phyloP scores from a whole-genome alignment of 164 flowering plant genomes.

The Pachysandra terminalis region DNA sequence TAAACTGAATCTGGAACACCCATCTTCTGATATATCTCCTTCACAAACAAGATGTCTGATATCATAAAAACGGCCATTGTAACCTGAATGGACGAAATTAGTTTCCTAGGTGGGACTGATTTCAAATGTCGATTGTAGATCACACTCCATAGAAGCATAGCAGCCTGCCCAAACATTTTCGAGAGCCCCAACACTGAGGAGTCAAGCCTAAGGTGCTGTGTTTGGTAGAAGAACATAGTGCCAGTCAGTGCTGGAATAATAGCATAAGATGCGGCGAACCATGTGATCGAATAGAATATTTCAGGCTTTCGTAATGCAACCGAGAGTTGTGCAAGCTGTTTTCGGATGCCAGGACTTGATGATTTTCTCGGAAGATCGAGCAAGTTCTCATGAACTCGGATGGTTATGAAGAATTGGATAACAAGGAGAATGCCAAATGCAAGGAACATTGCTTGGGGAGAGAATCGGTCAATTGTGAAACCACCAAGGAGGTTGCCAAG shows the following conservation, averaged over 20 bases:
- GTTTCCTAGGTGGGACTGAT: constrained; percentile 55
- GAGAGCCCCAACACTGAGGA: constrained; percentile 75
- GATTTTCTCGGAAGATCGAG: constrained; percentile 64
- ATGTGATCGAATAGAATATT: constrained; percentile 58
- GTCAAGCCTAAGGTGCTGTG: constrained; percentile 56
- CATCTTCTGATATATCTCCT: constrained; percentile 42
- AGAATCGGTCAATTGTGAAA: constrained; percentile 37
- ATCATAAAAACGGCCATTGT: constrained; percentile 65
- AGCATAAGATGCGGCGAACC: constrained; percentile 85
- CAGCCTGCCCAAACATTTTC: constrained; percentile 83
- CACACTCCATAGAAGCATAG: constrained; percentile 76
- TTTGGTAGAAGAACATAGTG: constrained; percentile 94
- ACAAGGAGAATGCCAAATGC: constrained; percentile 46
- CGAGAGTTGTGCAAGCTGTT: constrained; percentile 54
- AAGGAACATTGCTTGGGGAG: constrained; percentile 63
- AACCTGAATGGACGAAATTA: constrained; percentile 59
- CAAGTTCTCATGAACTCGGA: constrained; percentile 49
- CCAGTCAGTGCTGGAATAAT: constrained; percentile 72
- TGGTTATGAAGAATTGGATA: constrained; percentile 59
- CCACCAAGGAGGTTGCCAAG: constrained; percentile 83
- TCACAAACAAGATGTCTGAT: constrained; percentile 73
- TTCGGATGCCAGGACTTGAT: constrained; percentile 39
- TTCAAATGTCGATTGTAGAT: constrained; percentile 53
- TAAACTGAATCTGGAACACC: constrained; percentile 73
- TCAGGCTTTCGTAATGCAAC: constrained; percentile 56